phyloP scores from a whole-genome alignment of 495 filamentous ascomycete species.

The Schizothecium vesticola region DNA sequence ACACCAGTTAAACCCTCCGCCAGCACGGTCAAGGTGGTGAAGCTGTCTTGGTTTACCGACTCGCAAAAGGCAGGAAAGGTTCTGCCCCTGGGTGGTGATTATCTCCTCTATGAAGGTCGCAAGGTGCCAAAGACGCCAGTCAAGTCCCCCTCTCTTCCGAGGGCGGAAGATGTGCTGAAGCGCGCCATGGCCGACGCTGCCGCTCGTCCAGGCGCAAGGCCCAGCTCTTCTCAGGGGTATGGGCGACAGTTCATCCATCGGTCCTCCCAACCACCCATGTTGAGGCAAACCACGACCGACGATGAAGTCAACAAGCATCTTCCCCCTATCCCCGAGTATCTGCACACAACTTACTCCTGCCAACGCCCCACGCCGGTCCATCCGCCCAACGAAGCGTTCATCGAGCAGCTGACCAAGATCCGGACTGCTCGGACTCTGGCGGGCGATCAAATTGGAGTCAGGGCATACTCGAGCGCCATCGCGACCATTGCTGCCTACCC shows the following conservation, averaged over 20 bases:
- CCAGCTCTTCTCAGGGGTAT: conserved; percentile 14
- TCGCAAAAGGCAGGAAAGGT: conserved; percentile 49
- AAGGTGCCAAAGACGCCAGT: conserved; percentile 20
- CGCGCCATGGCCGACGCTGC: conserved; percentile 30
- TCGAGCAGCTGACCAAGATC: conserved; percentile 70
- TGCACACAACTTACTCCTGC: conserved; percentile 72
- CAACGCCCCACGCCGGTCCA: conserved; percentile 67
- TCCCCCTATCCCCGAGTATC: conserved; percentile 64
- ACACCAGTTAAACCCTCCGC: background rate
- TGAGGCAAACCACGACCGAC: conserved; percentile 67
- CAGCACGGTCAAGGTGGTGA: conserved; percentile 60
- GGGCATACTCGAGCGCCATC: conserved; percentile 86
- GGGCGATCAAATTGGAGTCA: conserved; percentile 69
- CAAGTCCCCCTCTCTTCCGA: conserved; percentile 11
- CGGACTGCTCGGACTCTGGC: conserved; percentile 62
- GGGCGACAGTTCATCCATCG: conserved; percentile 5
- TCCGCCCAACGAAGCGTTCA: conserved; percentile 71
- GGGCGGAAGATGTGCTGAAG: conserved; percentile 24
- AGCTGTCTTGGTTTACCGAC: conserved; percentile 67
- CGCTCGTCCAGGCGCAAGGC: conserved; percentile 5
- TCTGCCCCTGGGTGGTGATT: conserved; percentile 52
- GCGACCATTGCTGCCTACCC: conserved; percentile 82
- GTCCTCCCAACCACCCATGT: conserved; percentile 14
- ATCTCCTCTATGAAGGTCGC: conserved; percentile 61
- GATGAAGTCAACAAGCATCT: conserved; percentile 47